Percentiles rank a stretch among this genome's conserved stretches.
Conservation (phyloP, 1,284 basidiomycete genomes). For the Microbotryomycetes sp. region DNA sequence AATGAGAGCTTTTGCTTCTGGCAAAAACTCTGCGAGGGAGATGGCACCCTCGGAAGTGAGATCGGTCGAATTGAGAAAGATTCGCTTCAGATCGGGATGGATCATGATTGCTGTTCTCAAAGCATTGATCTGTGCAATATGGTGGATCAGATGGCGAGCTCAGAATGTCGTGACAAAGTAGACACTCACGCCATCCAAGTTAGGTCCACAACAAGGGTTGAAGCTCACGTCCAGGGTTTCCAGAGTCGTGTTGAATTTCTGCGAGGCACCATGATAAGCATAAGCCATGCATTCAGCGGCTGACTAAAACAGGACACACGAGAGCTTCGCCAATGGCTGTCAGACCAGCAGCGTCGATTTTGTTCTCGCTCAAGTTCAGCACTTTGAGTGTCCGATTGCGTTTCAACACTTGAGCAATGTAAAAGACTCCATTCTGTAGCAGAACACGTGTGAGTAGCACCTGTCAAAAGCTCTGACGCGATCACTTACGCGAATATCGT, state of each 20-base stretch:
- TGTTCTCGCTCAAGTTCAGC: conserved; percentile 88
- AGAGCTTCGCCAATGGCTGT: conserved; percentile 80
- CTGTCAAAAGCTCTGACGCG: too few species aligned
- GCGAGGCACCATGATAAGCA: neutral
- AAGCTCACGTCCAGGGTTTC: conserved; percentile 89
- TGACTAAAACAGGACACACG: conserved; percentile 48
- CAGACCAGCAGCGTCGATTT: conserved; percentile 75
- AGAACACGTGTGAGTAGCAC: neutral
- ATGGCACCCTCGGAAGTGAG: conserved; percentile 83
- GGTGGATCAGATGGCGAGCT: too few species aligned
- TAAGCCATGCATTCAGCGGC: neutral
- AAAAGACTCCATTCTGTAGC: conserved; percentile 66
- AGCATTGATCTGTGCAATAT: conserved; percentile 61
- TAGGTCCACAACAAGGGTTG: conserved; percentile 87
- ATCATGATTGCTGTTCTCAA: conserved; percentile 86
- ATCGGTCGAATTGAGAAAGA: conserved; percentile 81
- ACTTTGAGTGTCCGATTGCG: conserved; percentile 92
- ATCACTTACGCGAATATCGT: conserved; percentile 76
- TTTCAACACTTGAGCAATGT: conserved; percentile 90
- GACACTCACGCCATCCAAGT: conserved; percentile 68
- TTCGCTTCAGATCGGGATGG: conserved; percentile 81
- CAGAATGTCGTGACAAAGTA: neutral
- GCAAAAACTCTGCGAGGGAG: conserved; percentile 90
- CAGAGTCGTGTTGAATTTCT: conserved; percentile 92
- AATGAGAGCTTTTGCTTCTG: conserved; percentile 75